Conservation (phyloP, 2,329 filamentous ascomycete genomes). For the Talaromyces albobiverticillius region DNA sequence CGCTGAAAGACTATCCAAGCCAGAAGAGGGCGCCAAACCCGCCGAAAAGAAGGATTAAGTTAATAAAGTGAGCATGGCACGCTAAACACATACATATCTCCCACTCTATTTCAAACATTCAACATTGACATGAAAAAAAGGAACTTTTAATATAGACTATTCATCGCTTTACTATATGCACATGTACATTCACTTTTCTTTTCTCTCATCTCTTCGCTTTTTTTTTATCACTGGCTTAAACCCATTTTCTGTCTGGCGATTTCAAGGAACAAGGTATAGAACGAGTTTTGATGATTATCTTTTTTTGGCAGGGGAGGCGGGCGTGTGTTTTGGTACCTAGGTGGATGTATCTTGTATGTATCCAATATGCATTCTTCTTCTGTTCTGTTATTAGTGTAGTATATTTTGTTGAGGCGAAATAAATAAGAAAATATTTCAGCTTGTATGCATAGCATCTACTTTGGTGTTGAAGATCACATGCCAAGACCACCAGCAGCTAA, state of each 20-base stretch:
- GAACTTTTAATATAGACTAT: constrained; percentile 13
- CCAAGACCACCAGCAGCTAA: too few species aligned
- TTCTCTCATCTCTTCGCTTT: not conserved
- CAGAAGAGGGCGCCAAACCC: constrained; percentile 4
- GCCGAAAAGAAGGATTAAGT: constrained; percentile 4
- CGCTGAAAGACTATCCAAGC: constrained; percentile 20
- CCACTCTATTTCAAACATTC: not conserved
- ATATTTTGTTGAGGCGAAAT: too few species aligned
- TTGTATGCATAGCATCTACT: too few species aligned
- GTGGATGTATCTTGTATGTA: too few species aligned
- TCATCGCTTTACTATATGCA: not conserved
- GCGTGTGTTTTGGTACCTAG: too few species aligned
- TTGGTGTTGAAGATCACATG: too few species aligned
- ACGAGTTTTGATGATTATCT: not conserved
- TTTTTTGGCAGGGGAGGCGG: too few species aligned
- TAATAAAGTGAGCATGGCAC: not conserved
- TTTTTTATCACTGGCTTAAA: not conserved
- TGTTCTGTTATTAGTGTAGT: too few species aligned
- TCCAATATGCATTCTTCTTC: too few species aligned
- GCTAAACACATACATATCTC: not conserved
- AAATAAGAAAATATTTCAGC: too few species aligned
- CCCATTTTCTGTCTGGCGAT: not conserved
- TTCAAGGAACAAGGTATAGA: not conserved
- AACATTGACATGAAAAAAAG: constrained; percentile 16
- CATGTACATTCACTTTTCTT: constrained; percentile 3